Evolutionary conservation across 345 rosid species (phyloP), one percentile per base, ranked within the genome.

Genomic region (Erucastrum elatum): DNA sequence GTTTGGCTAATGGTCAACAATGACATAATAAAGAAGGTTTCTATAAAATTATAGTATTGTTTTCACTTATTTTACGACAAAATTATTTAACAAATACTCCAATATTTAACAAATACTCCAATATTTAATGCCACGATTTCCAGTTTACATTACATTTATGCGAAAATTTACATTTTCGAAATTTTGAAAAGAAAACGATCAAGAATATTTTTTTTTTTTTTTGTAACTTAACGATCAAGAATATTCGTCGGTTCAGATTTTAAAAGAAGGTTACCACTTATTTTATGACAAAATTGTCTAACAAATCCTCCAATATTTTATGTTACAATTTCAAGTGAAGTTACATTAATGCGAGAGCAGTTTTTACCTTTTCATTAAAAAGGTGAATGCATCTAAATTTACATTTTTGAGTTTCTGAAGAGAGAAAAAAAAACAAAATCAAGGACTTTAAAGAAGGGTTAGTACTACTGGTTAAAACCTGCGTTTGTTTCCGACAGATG

Each of bases 1-100:
- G 62, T 60, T 11, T 60, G 62, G 35, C 62, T 76, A 58, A 59
- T 67, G 46, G 79, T 76, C 74, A 76, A 44, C 80, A 59, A 68
- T 67, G 73, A 59, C 73, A 75, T 34, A 44, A 21, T 46, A 68
- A 60, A 16, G 66, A 17, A 35, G 44, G 29, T 49, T 0, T 46
- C 1, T 39, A 15, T 5, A 2, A 65, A 21, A 53, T 53, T 17
- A 34, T 33, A 27, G 9, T 44, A 15, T 13, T 44, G 29, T 21
- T 76, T 59, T 68, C 34, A 31, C 61, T 68, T 68, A 68, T 68
- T 68, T 39, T 25, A 21, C 16, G 49, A 56, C 61, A 59, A 30
- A 37, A 53, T n/a, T 56, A 39, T 27, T 65, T 10, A 29, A 61
- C 37, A 61, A 27, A 64, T 56, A 39, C 44, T 37, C 31, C 3